A percentile compares a stretch with the other conserved stretches of the same genome.
These are phyloP conservation scores for Medicago arabica DNA, from an alignment of 306 rosid genomes.

Conservation along the genomic window DNA sequence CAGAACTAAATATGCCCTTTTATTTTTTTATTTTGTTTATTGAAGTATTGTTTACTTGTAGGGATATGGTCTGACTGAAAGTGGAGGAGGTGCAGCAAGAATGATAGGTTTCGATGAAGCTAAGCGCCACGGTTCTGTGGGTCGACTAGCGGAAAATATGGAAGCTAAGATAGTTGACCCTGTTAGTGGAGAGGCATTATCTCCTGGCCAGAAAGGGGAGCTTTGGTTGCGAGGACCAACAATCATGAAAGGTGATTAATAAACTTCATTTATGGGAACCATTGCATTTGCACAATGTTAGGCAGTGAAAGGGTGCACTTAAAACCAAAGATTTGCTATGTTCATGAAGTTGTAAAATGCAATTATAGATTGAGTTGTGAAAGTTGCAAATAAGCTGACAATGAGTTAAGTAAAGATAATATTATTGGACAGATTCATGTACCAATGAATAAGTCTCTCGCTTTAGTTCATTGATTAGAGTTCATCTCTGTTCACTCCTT, in stretches of 20 bases:
- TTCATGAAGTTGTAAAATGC: neutral
- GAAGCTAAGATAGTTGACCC: slow-evolving; percentile 92
- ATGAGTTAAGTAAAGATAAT: neutral
- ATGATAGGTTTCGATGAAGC: slow-evolving; percentile 66
- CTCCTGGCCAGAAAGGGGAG: slow-evolving; percentile 79
- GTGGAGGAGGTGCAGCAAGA: slow-evolving; percentile 63
- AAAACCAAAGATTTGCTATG: slow-evolving; percentile 6
- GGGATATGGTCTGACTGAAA: slow-evolving; percentile 97
- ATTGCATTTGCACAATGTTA: slow-evolving; percentile 13
- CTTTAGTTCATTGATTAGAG: neutral
- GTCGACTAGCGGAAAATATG: slow-evolving; percentile 70
- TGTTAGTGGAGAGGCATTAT: slow-evolving; percentile 63
- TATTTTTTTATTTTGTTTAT: neutral
- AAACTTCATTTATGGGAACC: neutral
- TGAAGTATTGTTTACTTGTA: slow-evolving; percentile 24
- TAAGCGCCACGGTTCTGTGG: slow-evolving; percentile 66
- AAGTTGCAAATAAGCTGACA: neutral
- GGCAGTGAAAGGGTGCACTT: slow-evolving; percentile 21
- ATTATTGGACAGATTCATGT: neutral
- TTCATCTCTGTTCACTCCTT: neutral
- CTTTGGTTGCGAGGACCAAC: slow-evolving; percentile 89
- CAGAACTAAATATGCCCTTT: neutral
- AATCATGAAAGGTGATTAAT: slow-evolving; percentile 70
- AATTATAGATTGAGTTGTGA: neutral
- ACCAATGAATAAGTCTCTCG: neutral